Evolutionary conservation across 441 rosid genomes (phyloP), one percentile per base, ranked within the genome.

Genomic region (Euphorbia corollata): DNA sequence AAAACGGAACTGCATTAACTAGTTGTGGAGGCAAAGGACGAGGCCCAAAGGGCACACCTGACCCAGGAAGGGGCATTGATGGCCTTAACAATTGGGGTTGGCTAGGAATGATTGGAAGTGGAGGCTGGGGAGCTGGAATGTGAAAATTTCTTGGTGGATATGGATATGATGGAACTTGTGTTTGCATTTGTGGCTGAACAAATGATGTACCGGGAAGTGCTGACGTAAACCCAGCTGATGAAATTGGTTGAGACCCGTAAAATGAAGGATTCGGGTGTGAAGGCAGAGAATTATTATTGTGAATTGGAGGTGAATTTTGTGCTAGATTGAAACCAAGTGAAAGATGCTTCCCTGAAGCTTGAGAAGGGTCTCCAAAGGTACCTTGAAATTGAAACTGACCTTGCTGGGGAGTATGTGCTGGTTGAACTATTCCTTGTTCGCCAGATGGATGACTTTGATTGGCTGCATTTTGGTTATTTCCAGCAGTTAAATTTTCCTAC

Each of bases 401-500:
- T 64, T 80, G 83, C 15, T 59, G 72, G 61, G 86, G 74, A 73
- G 83, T 70, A 77, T 73, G 84, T 30, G 73, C 53, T 63, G 76
- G 39, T 55, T 73, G 83, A 45, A 63, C 64, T 24, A 59, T 55
- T 75, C 68, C 81, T 53, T 65, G 81, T 55, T 76, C 69, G 55
- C 67, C 63, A 59, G 75, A 61, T 50, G 68, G 57, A 27, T 71
- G 74, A 61, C 36, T 74, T 73, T 78, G 84, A 59, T 71, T 67
- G 48, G 57, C 73, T 76, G 32, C 71, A 66, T 66, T 68, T 60
- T 71, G 72, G 73, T 69, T 74, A 63, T 76, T 88, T 53, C 79
- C 85, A 18, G 84, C 71, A 45, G 68, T 80, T 67, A 79, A 66
- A 74, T 83, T 91, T 72, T 75, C 95, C 99, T 91, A 59, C 77